Percentiles rank a stretch among this genome's conserved stretches.
Evolutionary conservation across 768 basidiomycete genomes (phyloP).

Genomic region (Tylopilus felleus): DNA sequence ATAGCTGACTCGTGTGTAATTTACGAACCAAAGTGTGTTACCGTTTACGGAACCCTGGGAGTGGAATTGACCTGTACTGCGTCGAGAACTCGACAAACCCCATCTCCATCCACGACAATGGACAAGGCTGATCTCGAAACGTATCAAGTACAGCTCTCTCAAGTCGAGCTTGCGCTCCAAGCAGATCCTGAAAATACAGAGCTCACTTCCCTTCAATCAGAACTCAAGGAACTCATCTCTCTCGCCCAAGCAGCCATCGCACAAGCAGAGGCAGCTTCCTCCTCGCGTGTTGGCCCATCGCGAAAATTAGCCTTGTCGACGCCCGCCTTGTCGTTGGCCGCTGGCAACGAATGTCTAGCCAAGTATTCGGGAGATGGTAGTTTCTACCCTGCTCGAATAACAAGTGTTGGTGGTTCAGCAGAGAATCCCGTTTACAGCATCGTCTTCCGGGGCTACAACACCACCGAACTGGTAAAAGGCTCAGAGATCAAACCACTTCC

Average conservation of each 20-base stretch:
- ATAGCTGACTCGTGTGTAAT: not conserved
- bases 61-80: not conserved
- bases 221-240: conserved; percentile 79
- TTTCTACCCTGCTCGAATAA: conserved; percentile 90
- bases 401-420: conserved; percentile 74
- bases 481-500: conserved; percentile 70
- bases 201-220: conserved; percentile 67
- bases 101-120: conserved; percentile 13
- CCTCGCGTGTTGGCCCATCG: conserved; percentile 52
- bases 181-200: conserved; percentile 73
- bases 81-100: not conserved
- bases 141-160: conserved; percentile 86
- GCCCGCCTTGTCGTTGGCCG: conserved; percentile 59
- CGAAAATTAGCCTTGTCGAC: conserved; percentile 53
- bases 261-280: conserved; percentile 62
- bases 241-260: conserved; percentile 72
- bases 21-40: not conserved
- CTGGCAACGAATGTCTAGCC: conserved; percentile 83
- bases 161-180: conserved; percentile 77
- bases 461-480: conserved; percentile 78
- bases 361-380: conserved; percentile 81
- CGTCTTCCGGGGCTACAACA: conserved; percentile 89
- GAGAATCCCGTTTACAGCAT: conserved; percentile 86
- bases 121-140: conserved; percentile 80
- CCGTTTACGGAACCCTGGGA: conserved; percentile 21